A percentile compares a stretch with the other conserved stretches of the same genome.
These are phyloP conservation scores for Lactarius pseudohatsudake DNA, from an alignment of 768 basidiomycete species.

Conservation along the genomic window DNA sequence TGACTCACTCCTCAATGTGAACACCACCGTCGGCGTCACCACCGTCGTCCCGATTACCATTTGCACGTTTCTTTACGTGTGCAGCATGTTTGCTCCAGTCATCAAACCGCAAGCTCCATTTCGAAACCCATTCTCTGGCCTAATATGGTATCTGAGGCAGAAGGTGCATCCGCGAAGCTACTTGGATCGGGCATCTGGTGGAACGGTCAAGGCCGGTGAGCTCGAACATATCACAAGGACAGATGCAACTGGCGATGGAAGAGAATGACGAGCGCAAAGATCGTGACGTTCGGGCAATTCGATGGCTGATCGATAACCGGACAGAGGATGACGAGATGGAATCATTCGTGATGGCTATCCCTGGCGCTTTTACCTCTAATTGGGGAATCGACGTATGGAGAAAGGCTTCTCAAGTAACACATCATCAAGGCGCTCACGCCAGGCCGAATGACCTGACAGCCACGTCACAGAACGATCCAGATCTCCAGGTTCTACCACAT, in stretches of 20 bases:
- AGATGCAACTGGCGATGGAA: no score
- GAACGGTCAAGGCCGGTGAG: no score
- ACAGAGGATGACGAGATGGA: conserved; percentile 9
- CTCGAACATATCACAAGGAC: no score
- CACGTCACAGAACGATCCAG: no score
- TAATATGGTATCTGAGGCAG: no score
- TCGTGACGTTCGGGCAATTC: background rate
- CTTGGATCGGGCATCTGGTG: no score
- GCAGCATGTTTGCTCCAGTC: conserved; percentile 11
- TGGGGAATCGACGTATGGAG: conserved; percentile 22
- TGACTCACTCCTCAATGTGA: conserved; percentile 41
- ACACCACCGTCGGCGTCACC: conserved; percentile 15
- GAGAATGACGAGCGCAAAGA: background rate
- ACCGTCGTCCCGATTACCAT: conserved; percentile 9
- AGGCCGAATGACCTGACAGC: no score
- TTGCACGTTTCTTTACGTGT: conserved; percentile 20
- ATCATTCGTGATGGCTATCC: background rate
- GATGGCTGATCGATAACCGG: background rate
- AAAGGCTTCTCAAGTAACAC: background rate
- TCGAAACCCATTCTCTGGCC: conserved; percentile 6
- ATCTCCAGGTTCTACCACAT: no score
- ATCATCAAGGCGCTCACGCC: no score
- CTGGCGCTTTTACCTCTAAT: conserved; percentile 13
- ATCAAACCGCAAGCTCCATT: conserved; percentile 13
- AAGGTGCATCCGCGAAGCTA: no score